Evolutionary conservation across 345 rosid species (phyloP), one percentile per base, ranked within the genome.

Genomic region (Moricandia arvensis): DNA sequence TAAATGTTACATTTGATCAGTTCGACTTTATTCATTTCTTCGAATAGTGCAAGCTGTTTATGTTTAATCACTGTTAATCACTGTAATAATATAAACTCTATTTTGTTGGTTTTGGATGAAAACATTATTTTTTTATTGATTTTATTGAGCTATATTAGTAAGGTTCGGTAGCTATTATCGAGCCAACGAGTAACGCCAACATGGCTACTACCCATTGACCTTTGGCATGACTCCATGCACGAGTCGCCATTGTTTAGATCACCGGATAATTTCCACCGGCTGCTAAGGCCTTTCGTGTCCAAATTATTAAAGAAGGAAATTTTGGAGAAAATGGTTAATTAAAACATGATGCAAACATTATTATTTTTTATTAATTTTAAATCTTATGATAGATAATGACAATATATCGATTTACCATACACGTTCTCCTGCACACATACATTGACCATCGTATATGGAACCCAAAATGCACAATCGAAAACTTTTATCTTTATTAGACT

Each of bases 201-300:
- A 79, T 68, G 74, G 81, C 71, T 0, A 84, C 53, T 65, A 79
- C 84, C 75, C 87, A 45, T 58, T 82, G 86, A 57, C 82, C 87
- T 87, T 83, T 84, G 73, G 79, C 85, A 31, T 82, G 90, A 64
- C 88, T 89, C 90, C 81, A 45, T 7, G 58, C 15, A 67, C 86
- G 87, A 87, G 91, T 81, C 78, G 86, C 89, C 86, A 59, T 84
- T 73, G 64, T 54, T 59, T 41, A 41, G 49, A 41, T 73, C 78
- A 73, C 74, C 81, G 53, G 59, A 72, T 17, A 30, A 53, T 61
- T 31, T 47, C 41, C 60, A 61, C 41, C 17, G 21, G 29, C 63
- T 29, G 69, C 18, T 49, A 49, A 66, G 54, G 54, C 58, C 30
- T 1, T 51, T 27, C 30, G 17, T 55, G 74, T 73, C 70, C 74